phyloP scores from a whole-genome alignment of 129 eudicot species.

The Lonicera japonica region DNA sequence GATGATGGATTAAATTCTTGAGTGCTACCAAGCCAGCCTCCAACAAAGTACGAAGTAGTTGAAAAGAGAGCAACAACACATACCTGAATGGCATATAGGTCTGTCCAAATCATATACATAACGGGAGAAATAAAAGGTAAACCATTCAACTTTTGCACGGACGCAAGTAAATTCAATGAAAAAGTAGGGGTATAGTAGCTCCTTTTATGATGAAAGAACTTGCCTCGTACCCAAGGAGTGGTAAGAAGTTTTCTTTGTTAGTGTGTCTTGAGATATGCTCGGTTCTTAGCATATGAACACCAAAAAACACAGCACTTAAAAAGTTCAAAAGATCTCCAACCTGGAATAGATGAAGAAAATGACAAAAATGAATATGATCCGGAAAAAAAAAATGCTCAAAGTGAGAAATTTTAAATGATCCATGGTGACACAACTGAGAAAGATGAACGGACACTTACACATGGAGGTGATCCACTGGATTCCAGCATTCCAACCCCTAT shows the following conservation, averaged over 20 bases:
- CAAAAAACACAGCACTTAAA: constrained; percentile 79
- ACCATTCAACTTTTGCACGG: not conserved
- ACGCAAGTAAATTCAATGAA: not conserved
- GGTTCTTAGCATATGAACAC: constrained; percentile 84
- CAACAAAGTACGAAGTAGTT: constrained; percentile 49
- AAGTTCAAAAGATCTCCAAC: constrained; percentile 77
- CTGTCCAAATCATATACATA: constrained; percentile 6
- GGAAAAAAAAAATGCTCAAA: not conserved
- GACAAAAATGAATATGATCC: not conserved
- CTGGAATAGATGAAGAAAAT: constrained; percentile 28
- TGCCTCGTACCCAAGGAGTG: constrained; percentile 88
- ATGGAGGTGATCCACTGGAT: constrained; percentile 93
- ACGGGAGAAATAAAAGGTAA: not conserved
- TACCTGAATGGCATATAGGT: constrained; percentile 31
- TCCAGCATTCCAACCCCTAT: constrained; percentile 79
- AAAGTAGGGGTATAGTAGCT: not conserved
- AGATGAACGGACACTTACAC: constrained; percentile 32
- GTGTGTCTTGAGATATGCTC: constrained; percentile 71
- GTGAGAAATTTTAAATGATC: not conserved
- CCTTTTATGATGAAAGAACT: constrained; percentile 17
- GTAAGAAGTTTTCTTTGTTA: constrained; percentile 50
- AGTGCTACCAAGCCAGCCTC: constrained; percentile 36
- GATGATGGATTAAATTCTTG: constrained; percentile 42
- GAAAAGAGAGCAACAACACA: constrained; percentile 66
- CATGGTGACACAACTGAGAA: not conserved